These are phyloP conservation scores for Cylindrodendrum hubeiense DNA, from an alignment of 2,329 filamentous ascomycete species.

Conservation along the genomic window DNA sequence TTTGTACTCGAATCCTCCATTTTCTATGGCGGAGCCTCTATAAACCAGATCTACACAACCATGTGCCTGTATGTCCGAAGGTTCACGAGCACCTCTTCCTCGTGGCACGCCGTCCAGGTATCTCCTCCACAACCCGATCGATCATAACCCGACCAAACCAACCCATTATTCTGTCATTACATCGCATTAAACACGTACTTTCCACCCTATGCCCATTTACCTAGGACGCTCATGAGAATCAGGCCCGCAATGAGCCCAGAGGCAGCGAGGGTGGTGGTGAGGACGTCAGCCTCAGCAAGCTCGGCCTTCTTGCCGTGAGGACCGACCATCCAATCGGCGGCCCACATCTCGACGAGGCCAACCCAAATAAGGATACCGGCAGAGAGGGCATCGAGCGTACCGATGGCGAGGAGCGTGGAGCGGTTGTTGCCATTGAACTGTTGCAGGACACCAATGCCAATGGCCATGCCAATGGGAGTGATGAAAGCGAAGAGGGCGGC, in stretches of 20 bases:
- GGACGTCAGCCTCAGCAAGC: slow-evolving; percentile 62
- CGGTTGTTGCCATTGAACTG: slow-evolving; percentile 80
- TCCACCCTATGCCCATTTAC: slow-evolving; percentile 76
- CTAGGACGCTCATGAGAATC: slow-evolving; percentile 77
- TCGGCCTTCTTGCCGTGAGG: slow-evolving; percentile 56
- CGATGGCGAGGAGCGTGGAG: slow-evolving; percentile 77
- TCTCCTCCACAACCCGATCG: neutral
- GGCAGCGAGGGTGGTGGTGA: slow-evolving; percentile 63
- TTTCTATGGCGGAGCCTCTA: neutral
- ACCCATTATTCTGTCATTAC: slow-evolving; percentile 18
- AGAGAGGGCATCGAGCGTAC: slow-evolving; percentile 79
- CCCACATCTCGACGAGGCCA: slow-evolving; percentile 84
- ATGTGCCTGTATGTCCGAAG: neutral
- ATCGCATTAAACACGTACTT: neutral
- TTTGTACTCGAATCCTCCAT: neutral
- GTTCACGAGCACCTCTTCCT: neutral
- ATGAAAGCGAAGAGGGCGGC: slow-evolving; percentile 75
- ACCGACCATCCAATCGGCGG: slow-evolving; percentile 76
- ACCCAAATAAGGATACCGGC: slow-evolving; percentile 86
- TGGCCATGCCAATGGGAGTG: slow-evolving; percentile 84
- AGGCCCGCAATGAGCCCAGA: slow-evolving; percentile 71
- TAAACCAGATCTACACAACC: neutral
- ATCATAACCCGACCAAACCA: neutral
- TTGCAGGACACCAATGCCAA: slow-evolving; percentile 79
- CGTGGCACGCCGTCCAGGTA: neutral